Base-by-base conservation (phyloP, 2,329 filamentous ascomycete genomes). In the Fusarium bulbicola region DNA sequence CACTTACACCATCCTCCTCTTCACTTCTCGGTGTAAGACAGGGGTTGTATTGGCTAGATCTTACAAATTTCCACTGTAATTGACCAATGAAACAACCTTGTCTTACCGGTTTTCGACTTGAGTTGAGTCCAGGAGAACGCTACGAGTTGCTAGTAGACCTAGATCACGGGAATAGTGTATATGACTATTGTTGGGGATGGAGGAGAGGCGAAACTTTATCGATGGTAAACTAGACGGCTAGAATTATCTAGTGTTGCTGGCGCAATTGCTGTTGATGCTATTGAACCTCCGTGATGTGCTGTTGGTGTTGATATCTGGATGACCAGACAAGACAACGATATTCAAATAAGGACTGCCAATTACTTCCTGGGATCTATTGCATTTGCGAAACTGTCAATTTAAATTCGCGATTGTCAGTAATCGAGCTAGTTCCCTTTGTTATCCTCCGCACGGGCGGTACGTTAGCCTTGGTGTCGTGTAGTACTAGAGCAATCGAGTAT, bases 1-100 rank as follows among this genome's bases (percentile, higher is more conserved):
- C 77, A 83, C 82, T 83, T 83, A 83, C 82, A 83, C 81, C 79
- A 79, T 79, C 80, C 60, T 74, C 37, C 74, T 66, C 59, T 39
- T 26, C 49, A 34, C 26, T 63, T 68, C 37, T 66, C 74, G 74
- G 74, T 76, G 64, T 65, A 52, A 26, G 39, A 15, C 60, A 59
- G 46, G 74, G 75, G 50, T 59, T 20, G 65, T 47, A 81, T 81
- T 81, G 79, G 80, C 63, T 74, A 58, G 58, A 50, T 46, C 43
- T 63, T 56, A 34, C 45, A 24, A 32, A 34, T 62, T 50, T 72
- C 77, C 74, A 72, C 60, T 59, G 60, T 63, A 59, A 59, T 58
- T 46, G 65, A 57, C 80, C 80, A 82, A 81, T 81, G 40, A 15
- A 47, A 70, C 37, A 73, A 56, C 76, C 80, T 71, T 74, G 69